Base-by-base conservation (phyloP, 257 asterid genomes). In the Plantago ovata region DNA sequence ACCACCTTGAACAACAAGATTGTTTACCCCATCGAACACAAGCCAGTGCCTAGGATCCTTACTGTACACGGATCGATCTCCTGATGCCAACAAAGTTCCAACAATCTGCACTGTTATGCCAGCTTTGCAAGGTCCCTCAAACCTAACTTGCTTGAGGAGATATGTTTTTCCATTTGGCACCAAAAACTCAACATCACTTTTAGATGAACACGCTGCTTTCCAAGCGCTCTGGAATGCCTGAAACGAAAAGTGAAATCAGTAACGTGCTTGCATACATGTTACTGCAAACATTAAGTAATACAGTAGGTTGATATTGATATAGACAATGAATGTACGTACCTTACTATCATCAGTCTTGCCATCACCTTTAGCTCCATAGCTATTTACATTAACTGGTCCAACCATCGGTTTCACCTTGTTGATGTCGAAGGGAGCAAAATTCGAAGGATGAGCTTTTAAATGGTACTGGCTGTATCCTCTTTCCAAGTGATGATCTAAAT, bases 1-100 rank as follows among this genome's bases (percentile, higher is more conserved):
- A 24, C 86, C 94, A 21, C 97, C 97, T 49, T 69, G 71, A 57
- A 84, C 86, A n/a, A n/a, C 67, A 13, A 90, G 73, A 41, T 76
- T 76, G 28, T 78, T 16, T 12, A 90, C 77, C 1, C 54, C 51
- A 10, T 79, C 63, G 65, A 90, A 80, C 0, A 62, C 0, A 48
- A 90, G 61, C 97, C 97, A 90, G 22, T 79, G 93, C 9, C 75
- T 77, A 47, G 13, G 39, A 70, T 79, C 93, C 7, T 67, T 58
- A 16, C 23, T 42, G 71, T 75, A 90, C 58, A 76, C 85, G 0
- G 84, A 69, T 3, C 63, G 81, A 32, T 69, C 67, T 9, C 53
- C 65, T 1, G 95, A 77, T 22, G 97, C 97, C 44, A 56, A 23
- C 0, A 90, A 38, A 1, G 69, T 74, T 48, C 97, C 97, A 66